A percentile compares a stretch with the other conserved stretches of the same genome.
Conservation (phyloP, 495 filamentous ascomycete species). For the Daldinia concentrica region DNA sequence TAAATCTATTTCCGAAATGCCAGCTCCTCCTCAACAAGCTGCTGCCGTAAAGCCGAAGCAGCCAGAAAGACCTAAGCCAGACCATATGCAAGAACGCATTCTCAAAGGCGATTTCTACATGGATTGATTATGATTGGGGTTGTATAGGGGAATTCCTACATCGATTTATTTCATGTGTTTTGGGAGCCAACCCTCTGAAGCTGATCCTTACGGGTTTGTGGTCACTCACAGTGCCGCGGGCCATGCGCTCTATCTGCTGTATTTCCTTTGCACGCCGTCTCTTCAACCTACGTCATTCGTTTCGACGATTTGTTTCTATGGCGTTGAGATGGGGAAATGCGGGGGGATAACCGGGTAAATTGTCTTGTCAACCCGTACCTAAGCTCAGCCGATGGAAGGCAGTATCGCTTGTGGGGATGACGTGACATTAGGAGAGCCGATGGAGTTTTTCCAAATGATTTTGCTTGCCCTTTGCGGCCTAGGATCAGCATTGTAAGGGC, state of each 20-base stretch:
- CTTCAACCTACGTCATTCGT: slow-evolving; percentile 38
- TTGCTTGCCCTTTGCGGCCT: neutral
- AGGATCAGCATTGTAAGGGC: neutral
- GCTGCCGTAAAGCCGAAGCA: slow-evolving; percentile 54
- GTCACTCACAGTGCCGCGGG: slow-evolving; percentile 3
- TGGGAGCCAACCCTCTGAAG: neutral
- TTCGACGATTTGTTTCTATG: slow-evolving; percentile 31
- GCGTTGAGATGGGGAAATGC: slow-evolving; percentile 27
- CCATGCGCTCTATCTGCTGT: slow-evolving; percentile 18
- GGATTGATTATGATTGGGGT: slow-evolving; percentile 68
- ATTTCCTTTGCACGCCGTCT: slow-evolving; percentile 31
- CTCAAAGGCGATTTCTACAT: slow-evolving; percentile 97
- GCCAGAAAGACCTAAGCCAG: slow-evolving; percentile 73
- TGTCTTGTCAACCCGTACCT: slow-evolving; percentile 17
- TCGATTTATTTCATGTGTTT: neutral
- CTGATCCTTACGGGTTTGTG: neutral
- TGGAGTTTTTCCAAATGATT: neutral
- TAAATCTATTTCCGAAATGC: slow-evolving; percentile 76
- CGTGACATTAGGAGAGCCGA: slow-evolving; percentile 11
- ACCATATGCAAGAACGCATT: slow-evolving; percentile 95
- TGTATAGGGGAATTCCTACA: neutral
- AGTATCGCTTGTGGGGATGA: slow-evolving; percentile 36
- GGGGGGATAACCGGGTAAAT: slow-evolving; percentile 28
- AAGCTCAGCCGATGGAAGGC: slow-evolving; percentile 12
- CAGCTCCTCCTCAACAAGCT: slow-evolving; percentile 64